Evolutionary conservation across 139 green algal genomes (phyloP).

Genomic region (Spirogloea muscicola): DNA sequence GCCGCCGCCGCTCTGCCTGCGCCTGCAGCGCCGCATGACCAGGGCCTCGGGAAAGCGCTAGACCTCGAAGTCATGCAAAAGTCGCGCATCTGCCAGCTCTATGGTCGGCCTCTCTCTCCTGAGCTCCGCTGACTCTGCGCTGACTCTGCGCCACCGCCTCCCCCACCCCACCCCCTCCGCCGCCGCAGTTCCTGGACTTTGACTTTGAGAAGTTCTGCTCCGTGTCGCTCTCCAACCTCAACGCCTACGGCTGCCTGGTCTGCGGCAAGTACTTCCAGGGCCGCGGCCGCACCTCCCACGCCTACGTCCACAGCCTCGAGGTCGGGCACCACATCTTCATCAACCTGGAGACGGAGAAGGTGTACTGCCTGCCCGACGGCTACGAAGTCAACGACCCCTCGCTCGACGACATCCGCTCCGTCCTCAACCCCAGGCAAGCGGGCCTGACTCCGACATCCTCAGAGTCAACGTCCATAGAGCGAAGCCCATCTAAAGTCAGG

Average conservation of each 20-base stretch:
- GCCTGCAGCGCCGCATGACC: too few species aligned
- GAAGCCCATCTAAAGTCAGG: too few species aligned
- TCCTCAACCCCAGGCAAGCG: conserved; percentile 73
- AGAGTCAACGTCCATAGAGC: too few species aligned
- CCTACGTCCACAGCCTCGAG: conserved; percentile 91
- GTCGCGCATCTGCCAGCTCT: neutral
- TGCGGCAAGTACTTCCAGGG: conserved; percentile 99
- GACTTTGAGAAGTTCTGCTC: conserved; percentile 99
- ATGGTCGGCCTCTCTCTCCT: too few species aligned
- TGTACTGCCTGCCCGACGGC: conserved; percentile 93
- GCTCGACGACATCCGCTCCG: conserved; percentile 82
- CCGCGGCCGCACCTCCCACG: conserved; percentile 78
- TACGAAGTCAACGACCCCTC: conserved; percentile 92
- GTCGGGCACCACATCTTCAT: conserved; percentile 94
- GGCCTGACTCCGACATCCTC: too few species aligned
- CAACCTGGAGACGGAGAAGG: conserved; percentile 81
- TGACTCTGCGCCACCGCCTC: neutral
- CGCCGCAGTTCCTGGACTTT: conserved; percentile 84
- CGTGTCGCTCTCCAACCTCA: conserved; percentile 82
- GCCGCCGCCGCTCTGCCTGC: too few species aligned
- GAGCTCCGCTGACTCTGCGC: neutral
- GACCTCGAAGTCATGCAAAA: too few species aligned
- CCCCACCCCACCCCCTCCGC: neutral
- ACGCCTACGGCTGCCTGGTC: conserved; percentile 97
- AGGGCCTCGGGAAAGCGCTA: too few species aligned